A percentile compares a stretch with the other conserved stretches of the same genome.
Evolutionary conservation across 1,284 basidiomycete genomes (phyloP).

Genomic region (Irpex lacteus): DNA sequence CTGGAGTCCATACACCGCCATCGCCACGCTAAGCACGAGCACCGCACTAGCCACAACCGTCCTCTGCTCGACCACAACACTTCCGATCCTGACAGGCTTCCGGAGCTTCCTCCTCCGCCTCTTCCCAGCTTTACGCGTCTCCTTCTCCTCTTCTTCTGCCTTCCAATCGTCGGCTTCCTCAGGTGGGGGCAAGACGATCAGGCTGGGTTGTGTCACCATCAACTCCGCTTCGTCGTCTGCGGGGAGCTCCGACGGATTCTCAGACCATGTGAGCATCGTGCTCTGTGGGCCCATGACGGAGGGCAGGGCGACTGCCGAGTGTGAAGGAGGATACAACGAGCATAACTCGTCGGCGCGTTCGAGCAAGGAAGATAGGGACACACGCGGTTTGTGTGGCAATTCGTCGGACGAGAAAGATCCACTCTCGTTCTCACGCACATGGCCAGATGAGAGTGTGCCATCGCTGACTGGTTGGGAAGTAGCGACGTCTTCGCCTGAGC

Average conservation of each 20-base stretch:
- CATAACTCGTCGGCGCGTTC: constrained; percentile 42
- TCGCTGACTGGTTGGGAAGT: neutral
- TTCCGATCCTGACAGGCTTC: constrained; percentile 26
- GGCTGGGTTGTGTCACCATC: constrained; percentile 53
- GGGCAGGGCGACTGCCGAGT: constrained; percentile 46
- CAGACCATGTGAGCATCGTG: constrained; percentile 58
- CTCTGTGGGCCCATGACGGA: constrained; percentile 71
- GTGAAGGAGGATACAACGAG: constrained; percentile 40
- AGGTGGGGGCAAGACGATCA: constrained; percentile 44
- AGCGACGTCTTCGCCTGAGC: neutral
- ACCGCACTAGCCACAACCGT: constrained; percentile 62
- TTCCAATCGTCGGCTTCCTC: constrained; percentile 18
- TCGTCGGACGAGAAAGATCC: neutral
- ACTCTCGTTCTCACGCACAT: neutral
- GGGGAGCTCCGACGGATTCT: constrained; percentile 37
- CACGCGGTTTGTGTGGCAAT: constrained; percentile 18
- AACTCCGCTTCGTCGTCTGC: constrained; percentile 58
- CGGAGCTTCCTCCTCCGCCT: constrained; percentile 20
- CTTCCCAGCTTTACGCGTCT: constrained; percentile 24
- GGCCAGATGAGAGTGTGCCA: neutral
- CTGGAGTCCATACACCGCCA: constrained; percentile 55
- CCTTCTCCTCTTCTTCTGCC: constrained; percentile 19
- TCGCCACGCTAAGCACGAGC: constrained; percentile 62
- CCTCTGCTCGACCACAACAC: constrained; percentile 36
- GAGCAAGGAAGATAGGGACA: constrained; percentile 42